Base-by-base conservation (phyloP, 2,329 filamentous ascomycete species). In the Trichoderma breve region DNA sequence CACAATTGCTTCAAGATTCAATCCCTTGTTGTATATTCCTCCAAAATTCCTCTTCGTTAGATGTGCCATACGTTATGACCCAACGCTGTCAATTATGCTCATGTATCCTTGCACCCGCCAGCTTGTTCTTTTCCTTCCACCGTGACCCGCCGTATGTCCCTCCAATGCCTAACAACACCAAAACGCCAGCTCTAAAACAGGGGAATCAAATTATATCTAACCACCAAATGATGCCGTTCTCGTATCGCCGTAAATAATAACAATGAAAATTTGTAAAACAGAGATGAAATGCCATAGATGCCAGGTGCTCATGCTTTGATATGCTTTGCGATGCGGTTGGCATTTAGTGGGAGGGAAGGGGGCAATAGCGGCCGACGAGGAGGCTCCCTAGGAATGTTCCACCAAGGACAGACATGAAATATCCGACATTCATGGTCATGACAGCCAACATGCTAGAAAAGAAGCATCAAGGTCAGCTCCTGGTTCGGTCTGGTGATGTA, bases 381-480 rank as follows among this genome's bases (percentile, higher is more conserved):
- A 98, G 82, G 80, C 96, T 96, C 28, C 95, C 95, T n/a, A 97
- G 79, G 78, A 98, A 98, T 2, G 92, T 88, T 43, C 93, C 93
- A 1, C 86, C 90, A 7, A 96, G 86, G n/a, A 95, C 87, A 0
- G 92, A 94, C 70, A 94, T 82, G 80, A 95, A 95, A 80, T 96
- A 96, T 14, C 93, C 93, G 18, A 95, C 88, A 76, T 96, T 96
- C 84, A 93, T 89, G 1, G 93, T 95, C 93, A 96, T 97, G 79
- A 97, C 92, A 15, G 92, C 93, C 83, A 97, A 84, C 94, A 97
- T 97, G 73, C 94, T 97, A 67, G 6, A n/a, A 11, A n/a, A 18
- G 15, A 12, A 43, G 15, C 7, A 28, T 47, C 43, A 36, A 4
- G 11, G 36, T 62, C 6, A 63, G 39, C 4, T 1, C 12, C 5